A percentile compares a stretch with the other conserved stretches of the same genome.
phyloP scores from a whole-genome alignment of 2,329 filamentous ascomycete species.

The Cladosporium velox region DNA sequence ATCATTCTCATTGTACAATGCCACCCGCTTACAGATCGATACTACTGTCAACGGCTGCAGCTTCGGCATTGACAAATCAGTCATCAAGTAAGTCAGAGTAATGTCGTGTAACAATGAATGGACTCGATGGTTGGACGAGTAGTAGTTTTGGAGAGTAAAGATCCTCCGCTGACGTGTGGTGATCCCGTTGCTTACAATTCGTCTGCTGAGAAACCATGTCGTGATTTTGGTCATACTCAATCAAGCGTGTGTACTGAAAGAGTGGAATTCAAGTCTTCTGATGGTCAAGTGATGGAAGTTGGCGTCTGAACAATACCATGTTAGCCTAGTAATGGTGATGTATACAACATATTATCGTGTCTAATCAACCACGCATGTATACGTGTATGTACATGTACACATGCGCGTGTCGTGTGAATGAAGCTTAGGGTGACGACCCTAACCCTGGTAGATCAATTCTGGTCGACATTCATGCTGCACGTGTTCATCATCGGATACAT shows the following conservation, averaged over 20 bases:
- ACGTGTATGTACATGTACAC: too few species aligned
- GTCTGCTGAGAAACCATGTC: too few species aligned
- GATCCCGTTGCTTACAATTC: background rate
- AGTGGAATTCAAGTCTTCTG: too few species aligned
- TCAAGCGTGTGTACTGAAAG: too few species aligned
- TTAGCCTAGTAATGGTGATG: background rate
- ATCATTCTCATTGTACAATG: background rate
- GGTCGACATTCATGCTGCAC: background rate
- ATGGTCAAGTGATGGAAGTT: background rate
- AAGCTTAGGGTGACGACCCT: background rate
- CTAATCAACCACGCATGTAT: too few species aligned
- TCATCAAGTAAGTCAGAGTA: background rate
- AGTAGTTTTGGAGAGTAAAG: background rate
- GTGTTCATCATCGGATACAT: too few species aligned
- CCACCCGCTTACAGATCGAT: background rate
- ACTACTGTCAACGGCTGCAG: background rate
- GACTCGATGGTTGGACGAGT: background rate
- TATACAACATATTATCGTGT: too few species aligned
- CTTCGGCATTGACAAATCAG: background rate
- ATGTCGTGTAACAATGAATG: background rate
- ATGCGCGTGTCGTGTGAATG: too few species aligned
- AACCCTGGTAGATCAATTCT: background rate
- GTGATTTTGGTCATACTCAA: too few species aligned
- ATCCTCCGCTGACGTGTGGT: background rate
- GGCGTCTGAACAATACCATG: too few species aligned